Conservation (phyloP, 2,329 filamentous ascomycete genomes). For the Leptographium radiaticola region DNA sequence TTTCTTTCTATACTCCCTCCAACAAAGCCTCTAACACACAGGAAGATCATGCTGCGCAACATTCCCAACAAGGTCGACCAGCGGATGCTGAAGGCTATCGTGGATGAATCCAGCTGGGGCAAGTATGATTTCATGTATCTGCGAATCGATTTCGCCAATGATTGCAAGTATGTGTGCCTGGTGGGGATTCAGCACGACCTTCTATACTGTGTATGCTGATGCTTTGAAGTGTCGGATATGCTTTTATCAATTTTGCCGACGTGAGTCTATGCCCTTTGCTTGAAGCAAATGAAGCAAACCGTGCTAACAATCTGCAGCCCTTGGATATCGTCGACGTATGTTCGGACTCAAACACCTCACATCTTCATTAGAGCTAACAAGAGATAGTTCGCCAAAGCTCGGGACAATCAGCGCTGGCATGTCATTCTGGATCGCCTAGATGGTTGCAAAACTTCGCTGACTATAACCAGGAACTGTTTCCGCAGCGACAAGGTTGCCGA, state of each 20-base stretch:
- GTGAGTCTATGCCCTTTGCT: slow-evolving; percentile 30
- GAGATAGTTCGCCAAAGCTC: slow-evolving; percentile 54
- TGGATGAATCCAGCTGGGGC: slow-evolving; percentile 67
- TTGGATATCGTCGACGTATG: slow-evolving; percentile 59
- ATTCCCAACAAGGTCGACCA: slow-evolving; percentile 85
- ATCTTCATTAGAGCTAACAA: no score
- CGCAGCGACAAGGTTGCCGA: slow-evolving; percentile 76
- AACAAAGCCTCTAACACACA: neutral
- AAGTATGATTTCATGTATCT: slow-evolving; percentile 93
- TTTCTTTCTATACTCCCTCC: no score
- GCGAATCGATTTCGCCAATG: slow-evolving; percentile 75
- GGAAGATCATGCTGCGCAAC: slow-evolving; percentile 82
- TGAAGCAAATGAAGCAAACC: no score
- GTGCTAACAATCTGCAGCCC: slow-evolving; percentile 31
- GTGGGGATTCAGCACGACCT: neutral
- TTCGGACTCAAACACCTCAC: slow-evolving; percentile 1
- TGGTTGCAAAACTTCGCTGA: neutral
- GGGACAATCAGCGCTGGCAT: slow-evolving; percentile 59
- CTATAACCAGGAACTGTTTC: slow-evolving; percentile 54
- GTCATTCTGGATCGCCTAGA: slow-evolving; percentile 3
- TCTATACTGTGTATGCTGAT: slow-evolving; percentile 9
- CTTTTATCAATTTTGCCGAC: slow-evolving; percentile 89
- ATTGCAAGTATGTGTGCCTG: slow-evolving; percentile 55
- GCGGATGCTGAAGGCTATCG: slow-evolving; percentile 60
- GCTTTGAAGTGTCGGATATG: slow-evolving; percentile 73